Percentiles rank a stretch among this genome's conserved stretches.
These are phyloP conservation scores for Ustilago xerochloae DNA, from an alignment of 1,284 basidiomycete genomes.

Conservation along the genomic window DNA sequence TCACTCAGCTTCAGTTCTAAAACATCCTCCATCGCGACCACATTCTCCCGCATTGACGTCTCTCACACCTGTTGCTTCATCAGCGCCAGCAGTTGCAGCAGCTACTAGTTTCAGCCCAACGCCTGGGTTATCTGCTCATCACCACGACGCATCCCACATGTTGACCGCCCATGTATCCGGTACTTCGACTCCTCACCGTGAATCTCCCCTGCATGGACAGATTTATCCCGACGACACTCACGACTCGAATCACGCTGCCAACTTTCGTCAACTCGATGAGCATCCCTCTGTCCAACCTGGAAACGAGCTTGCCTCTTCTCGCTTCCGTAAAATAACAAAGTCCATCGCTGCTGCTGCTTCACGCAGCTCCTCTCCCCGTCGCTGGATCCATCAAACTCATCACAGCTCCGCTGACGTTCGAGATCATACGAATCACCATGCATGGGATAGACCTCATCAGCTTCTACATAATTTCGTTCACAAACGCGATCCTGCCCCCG, in stretches of 20 bases:
- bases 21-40: slow-evolving; percentile 22
- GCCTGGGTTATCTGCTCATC: neutral
- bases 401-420: slow-evolving; percentile 17
- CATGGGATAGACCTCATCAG: slow-evolving; percentile 28
- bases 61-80: neutral
- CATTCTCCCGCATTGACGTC: slow-evolving; percentile 26
- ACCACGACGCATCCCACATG: slow-evolving; percentile 11
- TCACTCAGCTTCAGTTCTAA: slow-evolving; percentile 11
- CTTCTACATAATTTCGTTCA: slow-evolving; percentile 40
- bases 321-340: slow-evolving; percentile 44
- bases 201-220: slow-evolving; percentile 34
- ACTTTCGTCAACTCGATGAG: slow-evolving; percentile 46
- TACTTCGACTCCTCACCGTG: slow-evolving; percentile 28
- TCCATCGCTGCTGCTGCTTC: slow-evolving; percentile 42
- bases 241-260: neutral
- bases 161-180: slow-evolving; percentile 14
- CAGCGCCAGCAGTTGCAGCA: neutral
- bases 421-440: slow-evolving; percentile 16
- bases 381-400: slow-evolving; percentile 25
- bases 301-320: slow-evolving; percentile 29
- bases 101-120: too few relatives aligned
- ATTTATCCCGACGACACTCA: slow-evolving; percentile 14
- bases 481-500: slow-evolving; percentile 45
- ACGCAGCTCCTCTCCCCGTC: slow-evolving; percentile 35
- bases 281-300: slow-evolving; percentile 42